Percentiles rank a stretch among this genome's conserved stretches.
Evolutionary conservation across 257 asterid genomes (phyloP).

Genomic region (Gentiana straminea): DNA sequence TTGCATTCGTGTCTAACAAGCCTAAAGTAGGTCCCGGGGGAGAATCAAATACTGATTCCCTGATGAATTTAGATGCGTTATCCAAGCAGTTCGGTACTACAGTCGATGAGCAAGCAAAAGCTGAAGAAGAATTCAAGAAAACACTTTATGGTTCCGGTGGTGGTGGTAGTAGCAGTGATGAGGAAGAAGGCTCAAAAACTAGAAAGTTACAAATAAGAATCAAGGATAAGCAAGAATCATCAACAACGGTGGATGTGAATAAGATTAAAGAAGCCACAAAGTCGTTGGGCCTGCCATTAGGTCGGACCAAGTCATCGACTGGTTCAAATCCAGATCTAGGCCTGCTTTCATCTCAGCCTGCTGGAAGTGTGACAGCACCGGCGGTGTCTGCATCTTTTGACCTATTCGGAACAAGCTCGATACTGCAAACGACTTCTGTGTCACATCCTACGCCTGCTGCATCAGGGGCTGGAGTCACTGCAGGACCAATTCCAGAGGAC

Average conservation of each 20-base stretch:
- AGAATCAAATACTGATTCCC: slow-evolving; percentile 36
- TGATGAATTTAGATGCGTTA: slow-evolving; percentile 77
- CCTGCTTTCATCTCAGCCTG: slow-evolving; percentile 49
- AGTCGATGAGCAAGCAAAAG: slow-evolving; percentile 90
- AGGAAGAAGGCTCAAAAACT: slow-evolving; percentile 77
- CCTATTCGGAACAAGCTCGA: slow-evolving; percentile 52
- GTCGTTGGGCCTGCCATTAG: slow-evolving; percentile 71
- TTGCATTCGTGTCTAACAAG: slow-evolving; percentile 33
- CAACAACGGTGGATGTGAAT: slow-evolving; percentile 78
- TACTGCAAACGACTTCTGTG: slow-evolving; percentile 44
- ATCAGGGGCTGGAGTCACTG: slow-evolving; percentile 57
- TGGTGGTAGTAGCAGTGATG: slow-evolving; percentile 96
- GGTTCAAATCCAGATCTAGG: slow-evolving; percentile 71
- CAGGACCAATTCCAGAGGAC: slow-evolving; percentile 93
- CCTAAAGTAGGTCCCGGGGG: slow-evolving; percentile 34
- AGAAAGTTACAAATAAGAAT: slow-evolving; percentile 70
- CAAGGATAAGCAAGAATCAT: slow-evolving; percentile 74
- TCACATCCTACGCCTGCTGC: slow-evolving; percentile 41
- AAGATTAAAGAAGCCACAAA: slow-evolving; percentile 97
- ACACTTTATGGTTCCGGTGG: slow-evolving; percentile 64
- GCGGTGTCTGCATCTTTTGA: slow-evolving; percentile 50
- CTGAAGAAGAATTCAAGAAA: slow-evolving; percentile 93
- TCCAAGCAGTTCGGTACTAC: slow-evolving; percentile 45
- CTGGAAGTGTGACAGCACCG: slow-evolving; percentile 39
- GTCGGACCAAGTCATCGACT: slow-evolving; percentile 73